Base-by-base conservation (phyloP, 2,329 filamentous ascomycete genomes). In the Pseudogymnoascus sp. region DNA sequence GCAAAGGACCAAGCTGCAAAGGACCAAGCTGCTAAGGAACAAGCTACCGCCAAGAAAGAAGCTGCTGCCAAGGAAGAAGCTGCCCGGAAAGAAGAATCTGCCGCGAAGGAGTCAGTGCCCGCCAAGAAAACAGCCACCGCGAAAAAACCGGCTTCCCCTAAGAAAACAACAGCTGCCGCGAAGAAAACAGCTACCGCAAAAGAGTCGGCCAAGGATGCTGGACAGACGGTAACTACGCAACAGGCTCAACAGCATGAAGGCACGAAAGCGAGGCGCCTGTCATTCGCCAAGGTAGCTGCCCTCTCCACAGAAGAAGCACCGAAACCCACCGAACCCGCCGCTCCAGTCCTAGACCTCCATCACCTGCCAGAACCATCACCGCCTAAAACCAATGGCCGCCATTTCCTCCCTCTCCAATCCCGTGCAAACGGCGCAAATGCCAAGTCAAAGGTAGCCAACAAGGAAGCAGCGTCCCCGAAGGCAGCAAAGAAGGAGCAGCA, bases 361-460 rank as follows among this genome's bases (percentile, higher is more conserved):
- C 58, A 42, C 16, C 22, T 60, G 22, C 33, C 58, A 60, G 30
- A 33, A 7, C 28, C 58, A 60, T 60, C 35, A 30, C 41, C 65
- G 69, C 68, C 69, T 4, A 52, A 55, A 16, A n/a, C 28, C 49
- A 55, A 33, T 33, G 49, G 49, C 5, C 49, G 49, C 49, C 49
- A 55, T 3, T 19, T 55, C 49, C 49, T 55, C 16, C 25, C 49
- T 33, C 49, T 55, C 16, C 49, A 55, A 33, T 33, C 49, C 5
- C 49, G 28, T 7, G 5, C n/a, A 2, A 55, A 55, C 49, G 49
- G 25, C 9, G 25, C 16, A 2, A 28, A 55, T 55, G 28, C 25
- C 49, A 55, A 55, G 49, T 55, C 49, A 8, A 49, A 49, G 42
- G 23, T 23, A 49, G 4, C 22, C 23, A 16, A 30, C 55, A 60